A percentile compares a stretch with the other conserved stretches of the same genome.
These are phyloP conservation scores for Gynostemma pentaphyllum DNA, from an alignment of 306 rosid species.

Conservation along the genomic window DNA sequence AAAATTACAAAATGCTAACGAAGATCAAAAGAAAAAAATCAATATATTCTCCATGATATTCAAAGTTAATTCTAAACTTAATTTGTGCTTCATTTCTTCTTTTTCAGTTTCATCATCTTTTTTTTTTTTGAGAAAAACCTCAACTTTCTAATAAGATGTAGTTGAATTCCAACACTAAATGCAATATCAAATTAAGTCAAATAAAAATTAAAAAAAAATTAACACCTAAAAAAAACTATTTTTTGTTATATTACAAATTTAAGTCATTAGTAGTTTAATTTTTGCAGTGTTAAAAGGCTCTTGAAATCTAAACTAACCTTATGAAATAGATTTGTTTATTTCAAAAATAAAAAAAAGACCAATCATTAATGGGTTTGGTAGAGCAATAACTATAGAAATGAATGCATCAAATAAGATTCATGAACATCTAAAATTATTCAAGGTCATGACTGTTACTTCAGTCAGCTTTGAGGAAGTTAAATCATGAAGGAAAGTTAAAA, in stretches of 20 bases:
- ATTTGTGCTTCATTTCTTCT: neutral
- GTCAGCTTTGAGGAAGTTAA: neutral
- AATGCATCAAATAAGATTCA: neutral
- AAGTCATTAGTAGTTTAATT: neutral
- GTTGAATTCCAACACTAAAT: neutral
- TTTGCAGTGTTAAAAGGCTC: neutral
- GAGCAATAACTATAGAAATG: neutral
- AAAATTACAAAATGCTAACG: neutral
- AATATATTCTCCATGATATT: no score
- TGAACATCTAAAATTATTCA: neutral
- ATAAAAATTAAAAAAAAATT: no score
- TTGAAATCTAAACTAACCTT: neutral
- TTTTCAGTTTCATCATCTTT: neutral
- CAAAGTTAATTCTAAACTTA: no score
- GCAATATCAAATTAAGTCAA: neutral
- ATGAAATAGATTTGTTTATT: neutral
- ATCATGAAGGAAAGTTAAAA: neutral
- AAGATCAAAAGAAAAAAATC: neutral
- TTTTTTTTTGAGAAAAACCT: no score
- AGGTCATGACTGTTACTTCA: neutral
- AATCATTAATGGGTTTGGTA: neutral
- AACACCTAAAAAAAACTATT: no score
- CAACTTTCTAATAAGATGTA: no score
- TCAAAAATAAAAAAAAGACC: no score
- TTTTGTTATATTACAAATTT: neutral